Percentiles rank a stretch among this genome's conserved stretches.
phyloP scores from a whole-genome alignment of 768 basidiomycete species.

The Udeniomyces megalosporus region DNA sequence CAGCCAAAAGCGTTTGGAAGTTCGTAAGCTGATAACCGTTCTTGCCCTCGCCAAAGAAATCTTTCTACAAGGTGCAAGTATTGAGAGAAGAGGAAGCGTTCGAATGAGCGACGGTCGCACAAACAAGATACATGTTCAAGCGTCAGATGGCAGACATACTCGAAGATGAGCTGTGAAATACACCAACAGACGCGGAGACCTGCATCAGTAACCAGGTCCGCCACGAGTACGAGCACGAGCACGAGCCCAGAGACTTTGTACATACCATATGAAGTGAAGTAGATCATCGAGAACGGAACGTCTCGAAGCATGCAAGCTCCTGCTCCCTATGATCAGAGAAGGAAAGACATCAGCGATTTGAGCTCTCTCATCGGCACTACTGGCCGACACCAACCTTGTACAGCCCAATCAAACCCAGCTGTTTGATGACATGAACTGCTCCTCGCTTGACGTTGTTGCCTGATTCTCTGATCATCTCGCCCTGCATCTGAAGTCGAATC shows the following conservation, averaged over 20 bases:
- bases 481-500: constrained; percentile 88
- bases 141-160: neutral
- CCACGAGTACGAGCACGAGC: neutral
- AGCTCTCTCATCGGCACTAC: neutral
- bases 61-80: constrained; percentile 48
- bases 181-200: neutral
- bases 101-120: neutral
- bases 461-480: constrained; percentile 76
- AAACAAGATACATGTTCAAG: too few species aligned
- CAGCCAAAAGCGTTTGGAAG: constrained; percentile 68
- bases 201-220: too few species aligned
- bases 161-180: neutral
- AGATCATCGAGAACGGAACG: constrained; percentile 55
- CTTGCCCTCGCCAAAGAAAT: constrained; percentile 87
- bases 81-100: neutral
- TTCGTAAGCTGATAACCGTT: constrained; percentile 86
- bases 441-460: constrained; percentile 58
- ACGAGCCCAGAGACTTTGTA: neutral
- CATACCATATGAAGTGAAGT: constrained; percentile 35
- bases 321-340: constrained; percentile 38
- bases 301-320: constrained; percentile 85
- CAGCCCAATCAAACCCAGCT: constrained; percentile 77
- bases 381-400: constrained; percentile 39
- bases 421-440: constrained; percentile 79
- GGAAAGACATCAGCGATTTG: constrained; percentile 4